Base-by-base conservation (phyloP, 306 rosid genomes). In the Vigna radiata region DNA sequence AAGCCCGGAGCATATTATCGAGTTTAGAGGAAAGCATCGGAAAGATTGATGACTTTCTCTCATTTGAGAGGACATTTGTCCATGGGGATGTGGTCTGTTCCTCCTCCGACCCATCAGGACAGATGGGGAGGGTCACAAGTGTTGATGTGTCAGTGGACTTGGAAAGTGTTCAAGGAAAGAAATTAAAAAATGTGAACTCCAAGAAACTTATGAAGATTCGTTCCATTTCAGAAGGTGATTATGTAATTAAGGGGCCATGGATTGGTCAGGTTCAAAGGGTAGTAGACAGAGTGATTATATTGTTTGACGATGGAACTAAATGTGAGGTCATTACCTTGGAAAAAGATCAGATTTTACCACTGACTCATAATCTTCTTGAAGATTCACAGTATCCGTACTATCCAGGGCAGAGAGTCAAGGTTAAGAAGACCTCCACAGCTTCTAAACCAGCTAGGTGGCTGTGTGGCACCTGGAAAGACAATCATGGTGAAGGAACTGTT, bases 381-480 rank as follows among this genome's bases (percentile, higher is more conserved):
- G 99, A 96, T 80, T 82, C 85, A 7, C 97, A 91, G 85, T 96
- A 82, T 81, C 96, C 97, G 48, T 92, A 88, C 68, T 96, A 91
- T 84, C 99, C 98, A 36, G 99, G 99, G 62, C 99, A 87, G 82
- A 96, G 97, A 88, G 97, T 96, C 58, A 81, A 81, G 83, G 85
- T 93, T 55, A 82, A 83, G 80, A 82, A 83, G 80, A 85, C 82
- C 58, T 86, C 96, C 59, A 78, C 83, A 53, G 85, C 75, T 85
- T 85, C 98, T 59, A 89, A 86, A 67, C 73, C 98, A 50, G 83
- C 88, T 61, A 82, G 88, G 80, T 91, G 97, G 98, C 80, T 95
- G n/a, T 89, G 96, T 74, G 88, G 97, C 36, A 81, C 77, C 70
- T 83, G 97, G 99, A 92, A 89, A 81, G 90, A 83, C 74, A 85